Conservation (phyloP, 495 filamentous ascomycete genomes). For the Massariosphaeria phaeospora region DNA sequence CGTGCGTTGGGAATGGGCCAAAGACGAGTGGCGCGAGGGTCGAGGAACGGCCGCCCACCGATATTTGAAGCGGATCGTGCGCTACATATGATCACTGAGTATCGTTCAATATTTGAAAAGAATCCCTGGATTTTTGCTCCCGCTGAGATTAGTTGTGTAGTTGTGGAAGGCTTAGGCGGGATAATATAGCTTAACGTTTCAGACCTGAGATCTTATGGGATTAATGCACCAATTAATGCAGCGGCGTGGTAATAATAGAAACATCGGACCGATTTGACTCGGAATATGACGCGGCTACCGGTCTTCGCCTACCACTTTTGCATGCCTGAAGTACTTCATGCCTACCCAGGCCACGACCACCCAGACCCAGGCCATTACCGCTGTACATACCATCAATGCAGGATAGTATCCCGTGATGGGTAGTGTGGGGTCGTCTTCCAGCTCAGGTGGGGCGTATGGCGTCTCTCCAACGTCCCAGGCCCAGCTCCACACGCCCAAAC, state of each 20-base stretch:
- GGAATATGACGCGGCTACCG: slow-evolving; percentile 16
- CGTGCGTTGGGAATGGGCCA: slow-evolving; percentile 15
- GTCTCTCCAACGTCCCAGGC: slow-evolving; percentile 98
- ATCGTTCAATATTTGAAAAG: slow-evolving; percentile 24
- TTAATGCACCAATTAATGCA: slow-evolving; percentile 12
- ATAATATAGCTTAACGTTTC: slow-evolving; percentile 28
- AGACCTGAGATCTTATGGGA: slow-evolving; percentile 27
- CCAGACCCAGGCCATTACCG: slow-evolving; percentile 98
- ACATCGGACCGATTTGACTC: slow-evolving; percentile 4
- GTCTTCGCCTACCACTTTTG: slow-evolving; percentile 60
- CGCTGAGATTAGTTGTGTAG: not conserved
- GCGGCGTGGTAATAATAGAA: slow-evolving; percentile 27
- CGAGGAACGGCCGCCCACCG: slow-evolving; percentile 8
- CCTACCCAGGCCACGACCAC: slow-evolving; percentile 94
- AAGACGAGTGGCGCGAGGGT: not conserved
- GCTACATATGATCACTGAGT: slow-evolving; percentile 9
- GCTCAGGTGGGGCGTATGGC: slow-evolving; percentile 84
- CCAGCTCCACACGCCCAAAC: slow-evolving; percentile 98
- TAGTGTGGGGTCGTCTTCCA: slow-evolving; percentile 87
- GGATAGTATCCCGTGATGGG: slow-evolving; percentile 98
- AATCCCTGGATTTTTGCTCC: slow-evolving; percentile 2
- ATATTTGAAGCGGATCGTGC: slow-evolving; percentile 23
- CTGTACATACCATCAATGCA: slow-evolving; percentile 82
- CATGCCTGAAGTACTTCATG: slow-evolving; percentile 99
- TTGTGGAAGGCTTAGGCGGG: slow-evolving; percentile 1